phyloP scores from a whole-genome alignment of 352 stramenopile genomes.

The Aphanomyces astaci region DNA sequence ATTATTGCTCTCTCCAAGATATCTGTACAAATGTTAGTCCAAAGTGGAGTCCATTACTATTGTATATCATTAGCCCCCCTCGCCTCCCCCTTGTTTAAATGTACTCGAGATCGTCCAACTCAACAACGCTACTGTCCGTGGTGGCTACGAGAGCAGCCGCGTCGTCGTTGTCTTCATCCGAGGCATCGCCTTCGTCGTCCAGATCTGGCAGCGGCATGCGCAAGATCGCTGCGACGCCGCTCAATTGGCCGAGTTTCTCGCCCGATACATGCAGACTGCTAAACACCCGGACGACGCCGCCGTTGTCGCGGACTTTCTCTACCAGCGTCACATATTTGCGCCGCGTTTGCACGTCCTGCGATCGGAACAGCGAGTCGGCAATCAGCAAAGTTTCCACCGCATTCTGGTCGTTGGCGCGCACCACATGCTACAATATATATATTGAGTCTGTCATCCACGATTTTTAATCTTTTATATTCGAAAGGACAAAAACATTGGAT shows the following conservation, averaged over 20 bases:
- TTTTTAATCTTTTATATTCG: too few species aligned
- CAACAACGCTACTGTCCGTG: neutral
- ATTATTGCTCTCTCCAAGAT: too few species aligned
- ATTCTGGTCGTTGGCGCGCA: conserved; percentile 84
- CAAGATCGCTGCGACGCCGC: conserved; percentile 92
- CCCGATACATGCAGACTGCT: conserved; percentile 92
- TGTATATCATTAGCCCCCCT: too few species aligned
- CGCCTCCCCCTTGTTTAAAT: conserved; percentile 20
- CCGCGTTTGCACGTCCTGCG: conserved; percentile 82
- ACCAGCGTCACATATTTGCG: conserved; percentile 92
- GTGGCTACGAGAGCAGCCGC: neutral
- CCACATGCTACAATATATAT: conserved; percentile 79
- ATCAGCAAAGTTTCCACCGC: conserved; percentile 95
- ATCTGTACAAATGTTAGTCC: too few species aligned
- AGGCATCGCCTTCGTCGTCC: conserved; percentile 80
- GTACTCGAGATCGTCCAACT: conserved; percentile 21
- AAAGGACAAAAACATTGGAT: too few species aligned
- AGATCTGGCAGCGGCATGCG: conserved; percentile 95
- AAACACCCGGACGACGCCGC: conserved; percentile 91
- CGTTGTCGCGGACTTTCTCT: conserved; percentile 87
- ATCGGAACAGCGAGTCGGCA: conserved; percentile 92
- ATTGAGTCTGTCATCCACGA: too few species aligned
- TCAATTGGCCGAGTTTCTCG: conserved; percentile 92
- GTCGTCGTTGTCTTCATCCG: conserved; percentile 35
- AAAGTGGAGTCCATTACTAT: too few species aligned